Percentiles rank a stretch among this genome's conserved stretches.
Conservation (phyloP, 1,284 basidiomycete genomes). For the Takashimella tepidaria region DNA sequence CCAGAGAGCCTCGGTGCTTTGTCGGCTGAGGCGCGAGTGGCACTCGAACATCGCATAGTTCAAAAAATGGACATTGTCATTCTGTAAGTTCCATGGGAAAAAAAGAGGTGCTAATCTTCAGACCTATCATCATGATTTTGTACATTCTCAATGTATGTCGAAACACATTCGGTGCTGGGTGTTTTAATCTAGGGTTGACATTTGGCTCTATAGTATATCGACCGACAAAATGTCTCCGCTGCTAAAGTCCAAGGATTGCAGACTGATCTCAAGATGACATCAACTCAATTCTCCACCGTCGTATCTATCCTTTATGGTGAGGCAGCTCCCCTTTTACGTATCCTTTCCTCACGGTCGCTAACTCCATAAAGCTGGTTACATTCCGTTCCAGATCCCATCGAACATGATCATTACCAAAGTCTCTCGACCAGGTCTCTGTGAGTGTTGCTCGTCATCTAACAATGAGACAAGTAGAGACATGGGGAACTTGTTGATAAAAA, state of each 20-base stretch:
- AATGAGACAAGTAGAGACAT: too few relatives aligned
- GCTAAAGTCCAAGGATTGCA: conserved; percentile 21
- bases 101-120: not conserved
- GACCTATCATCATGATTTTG: not conserved
- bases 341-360: too few relatives aligned
- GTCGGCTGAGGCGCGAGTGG: too few relatives aligned
- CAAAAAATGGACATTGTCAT: not conserved
- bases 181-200: too few relatives aligned
- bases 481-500: too few relatives aligned
- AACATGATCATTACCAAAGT: conserved; percentile 15
- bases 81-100: not conserved
- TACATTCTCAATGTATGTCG: not conserved
- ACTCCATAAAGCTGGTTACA: not conserved
- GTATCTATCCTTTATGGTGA: conserved; percentile 33
- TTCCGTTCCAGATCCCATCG: conserved; percentile 34
- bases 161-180: too few relatives aligned
- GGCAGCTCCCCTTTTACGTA: too few relatives aligned
- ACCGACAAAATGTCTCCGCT: conserved; percentile 8
- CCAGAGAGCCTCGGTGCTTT: too few relatives aligned
- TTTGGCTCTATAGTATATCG: too few relatives aligned
- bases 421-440: not conserved
- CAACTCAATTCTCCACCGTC: conserved; percentile 26
- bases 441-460: too few relatives aligned
- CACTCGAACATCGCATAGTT: too few relatives aligned
- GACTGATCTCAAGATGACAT: conserved; percentile 15